Evolutionary conservation across 768 basidiomycete genomes (phyloP).

Genomic region (Rhizopogon vesiculosus): DNA sequence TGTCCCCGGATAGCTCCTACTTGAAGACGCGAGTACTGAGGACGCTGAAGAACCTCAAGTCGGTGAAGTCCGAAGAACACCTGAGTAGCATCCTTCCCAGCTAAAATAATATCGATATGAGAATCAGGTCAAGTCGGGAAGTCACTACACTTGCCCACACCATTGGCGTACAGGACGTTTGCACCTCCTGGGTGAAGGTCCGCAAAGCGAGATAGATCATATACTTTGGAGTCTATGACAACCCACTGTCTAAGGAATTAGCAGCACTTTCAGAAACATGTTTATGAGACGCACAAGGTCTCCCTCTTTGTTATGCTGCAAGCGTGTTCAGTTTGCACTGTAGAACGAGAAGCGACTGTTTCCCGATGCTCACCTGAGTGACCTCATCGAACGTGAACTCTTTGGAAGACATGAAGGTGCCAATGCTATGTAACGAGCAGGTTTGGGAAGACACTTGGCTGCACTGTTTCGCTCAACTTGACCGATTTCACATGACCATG

Average conservation of each 20-base stretch:
- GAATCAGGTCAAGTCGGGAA: neutral
- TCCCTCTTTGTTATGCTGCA: slow-evolving; percentile 82
- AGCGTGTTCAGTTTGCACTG: neutral
- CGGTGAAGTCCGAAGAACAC: slow-evolving; percentile 85
- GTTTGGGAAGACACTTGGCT: too few relatives aligned
- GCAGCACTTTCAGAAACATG: neutral
- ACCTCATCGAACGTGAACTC: slow-evolving; percentile 58
- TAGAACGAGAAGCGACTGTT: neutral
- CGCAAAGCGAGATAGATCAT: slow-evolving; percentile 76
- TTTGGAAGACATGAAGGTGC: slow-evolving; percentile 12
- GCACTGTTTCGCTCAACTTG: too few relatives aligned
- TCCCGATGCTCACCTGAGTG: slow-evolving; percentile 44
- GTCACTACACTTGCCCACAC: slow-evolving; percentile 49
- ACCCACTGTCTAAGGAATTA: slow-evolving; percentile 55
- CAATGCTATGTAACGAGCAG: too few relatives aligned
- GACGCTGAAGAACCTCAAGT: slow-evolving; percentile 70
- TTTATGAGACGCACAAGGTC: slow-evolving; percentile 54
- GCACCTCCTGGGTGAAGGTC: slow-evolving; percentile 82
- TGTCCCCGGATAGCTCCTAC: slow-evolving; percentile 60
- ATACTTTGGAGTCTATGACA: slow-evolving; percentile 76
- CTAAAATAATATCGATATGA: slow-evolving; percentile 24
- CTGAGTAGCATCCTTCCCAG: slow-evolving; percentile 72
- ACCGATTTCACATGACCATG: too few relatives aligned
- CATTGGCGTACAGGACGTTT: slow-evolving; percentile 62
- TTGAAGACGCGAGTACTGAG: slow-evolving; percentile 67